Conservation (phyloP, 1,284 basidiomycete species). For the Flammula alnicola region DNA sequence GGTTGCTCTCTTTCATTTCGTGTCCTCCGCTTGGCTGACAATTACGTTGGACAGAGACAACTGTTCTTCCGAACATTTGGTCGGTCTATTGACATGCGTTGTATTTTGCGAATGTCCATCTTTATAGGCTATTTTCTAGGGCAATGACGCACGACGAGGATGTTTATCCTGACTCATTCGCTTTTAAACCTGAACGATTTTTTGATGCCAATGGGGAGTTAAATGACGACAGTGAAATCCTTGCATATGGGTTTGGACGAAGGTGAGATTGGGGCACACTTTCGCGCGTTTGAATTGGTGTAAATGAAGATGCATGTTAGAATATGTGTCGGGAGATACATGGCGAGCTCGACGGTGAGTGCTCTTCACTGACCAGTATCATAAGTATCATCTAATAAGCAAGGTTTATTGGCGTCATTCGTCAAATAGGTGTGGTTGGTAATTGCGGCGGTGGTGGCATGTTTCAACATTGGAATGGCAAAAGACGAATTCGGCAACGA, state of each 20-base stretch:
- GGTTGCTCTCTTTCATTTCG: constrained; percentile 6
- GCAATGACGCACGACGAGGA: constrained; percentile 33
- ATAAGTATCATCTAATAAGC: no score
- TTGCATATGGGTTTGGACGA: constrained; percentile 36
- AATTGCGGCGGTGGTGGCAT: constrained; percentile 39
- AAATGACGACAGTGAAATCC: constrained; percentile 23
- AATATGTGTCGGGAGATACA: constrained; percentile 18
- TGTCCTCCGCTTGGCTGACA: neutral
- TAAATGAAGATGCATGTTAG: no score
- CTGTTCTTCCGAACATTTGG: constrained; percentile 16
- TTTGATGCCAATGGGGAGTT: constrained; percentile 27
- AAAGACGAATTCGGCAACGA: constrained; percentile 34
- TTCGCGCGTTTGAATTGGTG: neutral
- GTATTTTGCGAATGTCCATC: no score
- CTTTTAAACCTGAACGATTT: constrained; percentile 36
- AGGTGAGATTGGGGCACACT: no score
- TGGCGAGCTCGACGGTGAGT: constrained; percentile 26
- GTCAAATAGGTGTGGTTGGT: constrained; percentile 35
- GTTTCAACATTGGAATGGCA: constrained; percentile 37
- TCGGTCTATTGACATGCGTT: neutral
- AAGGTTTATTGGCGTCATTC: neutral
- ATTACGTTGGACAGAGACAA: neutral
- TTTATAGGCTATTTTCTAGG: constrained; percentile 16
- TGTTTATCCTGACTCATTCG: constrained; percentile 31
- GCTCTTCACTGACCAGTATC: no score